phyloP scores from a whole-genome alignment of 1,139 yeast genomes.

The Candida sanyaensis region DNA sequence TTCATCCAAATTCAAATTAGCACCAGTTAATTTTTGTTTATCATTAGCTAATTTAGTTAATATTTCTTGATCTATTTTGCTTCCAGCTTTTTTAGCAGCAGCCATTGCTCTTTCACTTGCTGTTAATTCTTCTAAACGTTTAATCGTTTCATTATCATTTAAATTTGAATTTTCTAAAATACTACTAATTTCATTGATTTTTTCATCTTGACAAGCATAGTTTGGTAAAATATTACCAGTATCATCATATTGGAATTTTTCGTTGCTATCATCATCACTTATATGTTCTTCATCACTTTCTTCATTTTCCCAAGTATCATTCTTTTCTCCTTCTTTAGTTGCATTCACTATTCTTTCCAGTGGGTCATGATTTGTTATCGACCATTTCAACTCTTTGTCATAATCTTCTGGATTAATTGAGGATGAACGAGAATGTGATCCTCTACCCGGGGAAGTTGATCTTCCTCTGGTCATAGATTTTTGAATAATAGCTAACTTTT shows the following conservation, averaged over 20 bases:
- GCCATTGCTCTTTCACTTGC: conserved; percentile 64
- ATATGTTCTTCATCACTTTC: conserved; percentile 67
- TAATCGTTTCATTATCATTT: conserved; percentile 42
- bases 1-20: conserved; percentile 32
- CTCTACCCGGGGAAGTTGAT: conserved; percentile 37
- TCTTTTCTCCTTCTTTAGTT: conserved; percentile 14
- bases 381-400: conserved; percentile 47
- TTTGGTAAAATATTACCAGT: conserved; percentile 64
- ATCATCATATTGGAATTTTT: conserved; percentile 61
- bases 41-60: conserved; percentile 40
- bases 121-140: conserved; percentile 55
- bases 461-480: conserved; percentile 43
- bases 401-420: conserved; percentile 41
- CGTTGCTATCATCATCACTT: conserved; percentile 60
- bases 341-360: conserved; percentile 47
- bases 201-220: conserved; percentile 52
- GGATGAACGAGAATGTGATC: conserved; percentile 34
- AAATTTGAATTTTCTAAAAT: conserved; percentile 48
- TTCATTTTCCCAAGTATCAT: conserved; percentile 35
- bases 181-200: conserved; percentile 42
- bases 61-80: conserved; percentile 44
- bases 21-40: conserved; percentile 49
- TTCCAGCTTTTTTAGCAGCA: conserved; percentile 57
- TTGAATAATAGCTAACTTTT: conserved; percentile 43
- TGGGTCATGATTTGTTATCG: conserved; percentile 57